Base-by-base conservation (phyloP, 1,284 basidiomycete species). In the Ceratobasidium sp. region DNA sequence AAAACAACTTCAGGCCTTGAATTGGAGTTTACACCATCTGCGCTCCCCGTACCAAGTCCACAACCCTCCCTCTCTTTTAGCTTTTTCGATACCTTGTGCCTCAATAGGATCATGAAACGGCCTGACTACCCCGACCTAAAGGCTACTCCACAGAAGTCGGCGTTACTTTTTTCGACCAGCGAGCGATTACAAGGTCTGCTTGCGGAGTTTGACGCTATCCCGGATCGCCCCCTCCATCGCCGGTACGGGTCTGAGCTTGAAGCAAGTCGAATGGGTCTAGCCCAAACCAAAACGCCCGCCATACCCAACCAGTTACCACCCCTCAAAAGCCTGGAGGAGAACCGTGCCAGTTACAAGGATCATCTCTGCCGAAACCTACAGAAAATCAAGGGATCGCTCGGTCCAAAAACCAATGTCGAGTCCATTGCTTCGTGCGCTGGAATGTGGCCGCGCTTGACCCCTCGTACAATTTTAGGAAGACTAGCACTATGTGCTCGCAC, bases 371-470 rank as follows among this genome's bases (percentile, higher is more conserved):
- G 9, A 2, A 40, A 10, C 10, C 44, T 60, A 1, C 26, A 15
- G 6, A 26, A 33, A 20, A 53, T 77, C n/a, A 6, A 20, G 5
- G 5, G 1, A 12, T 60, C 44, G 44, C 66, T 79, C 5, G 28
- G 46, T 2, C 61, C 78, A 20, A 3, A 4, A 18, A 69, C 69
- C 4, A 13, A 6, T 1, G 26, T 68, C 5, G 72, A 79, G 4
- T 3, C 0, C 0, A 20, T 79, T 12, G 46, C 55, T 3, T 51
- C 7, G 0, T 33, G 9, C 7, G 61, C 75, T n/a, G 78, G 78
- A 2, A 13, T 79, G 12, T 79, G 78, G 78, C 64, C 78, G 9
- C 56, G 67, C 28, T 26, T 68, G 33, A 70, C 55, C 0, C 66
- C 73, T 18, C 60, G 78, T 7, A 18, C 64, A 0, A 28, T 77